Percentiles rank a stretch among this genome's conserved stretches.
These are phyloP conservation scores for Pyropia haitanensis DNA, from an alignment of 23 red algal species.

Conservation along the genomic window DNA sequence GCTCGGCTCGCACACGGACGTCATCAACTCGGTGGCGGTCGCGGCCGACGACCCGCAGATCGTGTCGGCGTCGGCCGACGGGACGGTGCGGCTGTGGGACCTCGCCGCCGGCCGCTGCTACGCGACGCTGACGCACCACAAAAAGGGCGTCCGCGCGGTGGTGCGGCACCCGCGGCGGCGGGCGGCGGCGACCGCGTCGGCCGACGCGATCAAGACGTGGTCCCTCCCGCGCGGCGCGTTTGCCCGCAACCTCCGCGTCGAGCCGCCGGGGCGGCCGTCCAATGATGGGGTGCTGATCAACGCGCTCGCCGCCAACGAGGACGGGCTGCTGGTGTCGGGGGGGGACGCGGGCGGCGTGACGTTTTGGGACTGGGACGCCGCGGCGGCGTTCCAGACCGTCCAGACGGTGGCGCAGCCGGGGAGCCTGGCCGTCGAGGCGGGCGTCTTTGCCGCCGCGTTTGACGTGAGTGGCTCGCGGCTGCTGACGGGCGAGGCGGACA, in stretches of 20 bases:
- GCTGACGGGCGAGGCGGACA: slow-evolving; percentile 78
- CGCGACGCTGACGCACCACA: slow-evolving; percentile 84
- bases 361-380: slow-evolving; percentile 71
- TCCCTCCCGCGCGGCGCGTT: slow-evolving; percentile 58
- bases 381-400: slow-evolving; percentile 48
- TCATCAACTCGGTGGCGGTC: slow-evolving; percentile 46
- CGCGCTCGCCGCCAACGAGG: slow-evolving; percentile 74
- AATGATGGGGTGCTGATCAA: slow-evolving; percentile 38
- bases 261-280: slow-evolving; percentile 5
- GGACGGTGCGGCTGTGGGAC: slow-evolving; percentile 82
- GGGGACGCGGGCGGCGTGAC: slow-evolving; percentile 56
- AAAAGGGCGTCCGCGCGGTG: slow-evolving; percentile 79
- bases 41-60: slow-evolving; percentile 68
- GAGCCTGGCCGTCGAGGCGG: slow-evolving; percentile 59
- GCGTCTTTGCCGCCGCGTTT: slow-evolving; percentile 62
- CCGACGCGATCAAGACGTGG: slow-evolving; percentile 79
- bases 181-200: slow-evolving; percentile 70
- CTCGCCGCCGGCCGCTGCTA: slow-evolving; percentile 65
- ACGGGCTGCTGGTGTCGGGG: slow-evolving; percentile 74
- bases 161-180: slow-evolving; percentile 51
- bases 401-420: slow-evolving; percentile 64
- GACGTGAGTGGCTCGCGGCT: slow-evolving; percentile 58
- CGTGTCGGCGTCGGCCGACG: slow-evolving; percentile 65
- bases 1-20: slow-evolving; percentile 54
- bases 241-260: slow-evolving; percentile 53